Base-by-base conservation (phyloP, 371 early-diverging fungal species). In the Apophysomyces elegans region DNA sequence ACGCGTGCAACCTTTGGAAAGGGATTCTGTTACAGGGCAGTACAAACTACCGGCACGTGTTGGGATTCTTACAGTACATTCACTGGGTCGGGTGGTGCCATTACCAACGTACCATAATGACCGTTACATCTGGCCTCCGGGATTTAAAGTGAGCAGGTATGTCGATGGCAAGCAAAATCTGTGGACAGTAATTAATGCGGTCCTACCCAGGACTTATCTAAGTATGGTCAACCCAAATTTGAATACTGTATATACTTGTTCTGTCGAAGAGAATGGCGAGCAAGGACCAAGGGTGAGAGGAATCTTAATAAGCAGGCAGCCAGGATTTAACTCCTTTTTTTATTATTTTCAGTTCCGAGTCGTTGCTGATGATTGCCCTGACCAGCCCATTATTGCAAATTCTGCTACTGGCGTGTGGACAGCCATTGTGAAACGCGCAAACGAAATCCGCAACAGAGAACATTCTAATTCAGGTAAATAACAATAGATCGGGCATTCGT, bases 361-460 rank as follows among this genome's bases (percentile, higher is more conserved):
- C 36, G 84, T 88, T 7, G 89, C 94, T 5, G 90, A 90, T 11
- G 95, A 88, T 61, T 82, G 79, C 44, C 85, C 87, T 18, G 82
- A 84, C 37, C 75, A 81, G 38, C 81, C 88, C 0, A 88, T 90
- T 58, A 80, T 87, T 56, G 93, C 91, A 7, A 85, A 82, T 50
- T 91, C 95, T 4, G 90, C 95, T 6, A 94, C 95, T 26, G 96
- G 94, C 35, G 95, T 91, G 6, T 96, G 96, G 97, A 90, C 92
- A 16, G 81, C 88, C 38, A 85, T 95, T 61, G 86, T 95, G 14
- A 91, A 90, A 63, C 77, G 84, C 9, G 89, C 94, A 16, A 90
- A 92, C 56, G 82, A 85, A 46, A 84, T 95, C 54, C 87, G 93
- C n/a, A 87, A 91, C 47, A 79, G 90, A 21, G 90, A 88, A 18